Evolutionary conservation across 495 filamentous ascomycete species (phyloP).

Genomic region (Penicillium cataractarum): DNA sequence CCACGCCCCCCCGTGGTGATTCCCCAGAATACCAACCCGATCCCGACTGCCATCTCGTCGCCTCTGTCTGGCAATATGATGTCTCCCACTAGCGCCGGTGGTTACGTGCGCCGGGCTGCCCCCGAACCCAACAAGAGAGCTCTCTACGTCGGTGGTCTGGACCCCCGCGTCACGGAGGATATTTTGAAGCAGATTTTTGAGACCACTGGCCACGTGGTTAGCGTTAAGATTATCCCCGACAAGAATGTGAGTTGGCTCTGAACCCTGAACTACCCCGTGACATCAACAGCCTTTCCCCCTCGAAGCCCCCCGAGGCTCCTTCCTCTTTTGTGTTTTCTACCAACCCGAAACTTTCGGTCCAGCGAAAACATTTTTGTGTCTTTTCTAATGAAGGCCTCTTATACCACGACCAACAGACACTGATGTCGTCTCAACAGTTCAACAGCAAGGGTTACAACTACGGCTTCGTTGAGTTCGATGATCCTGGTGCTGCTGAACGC

Average conservation of each 20-base stretch:
- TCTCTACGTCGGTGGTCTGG: conserved; percentile 93
- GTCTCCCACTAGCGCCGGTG: conserved; percentile 78
- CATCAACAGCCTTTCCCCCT: not conserved
- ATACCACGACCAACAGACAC: not conserved
- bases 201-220: conserved; percentile 96
- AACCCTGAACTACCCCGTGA: not conserved
- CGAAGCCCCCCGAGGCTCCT: not conserved
- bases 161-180: conserved; percentile 94
- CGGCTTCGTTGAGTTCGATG: conserved; percentile 98
- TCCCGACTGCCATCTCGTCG: conserved; percentile 89
- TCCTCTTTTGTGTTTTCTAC: conserved; percentile 1
- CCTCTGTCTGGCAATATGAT: conserved; percentile 79
- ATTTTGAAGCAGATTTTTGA: conserved; percentile 98
- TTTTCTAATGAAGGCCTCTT: conserved; percentile 6
- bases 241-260: conserved; percentile 76
- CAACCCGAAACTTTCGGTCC: not conserved
- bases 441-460: conserved; percentile 98
- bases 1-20: conserved; percentile 87
- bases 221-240: conserved; percentile 99
- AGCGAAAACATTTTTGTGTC: not conserved
- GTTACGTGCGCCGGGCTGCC: conserved; percentile 87
- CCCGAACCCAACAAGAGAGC: conserved; percentile 99
- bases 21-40: conserved; percentile 94
- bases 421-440: conserved; percentile 45
- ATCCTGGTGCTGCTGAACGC: conserved; percentile 92